These are phyloP conservation scores for Colletotrichum sidae DNA, from an alignment of 2,329 filamentous ascomycete species.

Conservation along the genomic window DNA sequence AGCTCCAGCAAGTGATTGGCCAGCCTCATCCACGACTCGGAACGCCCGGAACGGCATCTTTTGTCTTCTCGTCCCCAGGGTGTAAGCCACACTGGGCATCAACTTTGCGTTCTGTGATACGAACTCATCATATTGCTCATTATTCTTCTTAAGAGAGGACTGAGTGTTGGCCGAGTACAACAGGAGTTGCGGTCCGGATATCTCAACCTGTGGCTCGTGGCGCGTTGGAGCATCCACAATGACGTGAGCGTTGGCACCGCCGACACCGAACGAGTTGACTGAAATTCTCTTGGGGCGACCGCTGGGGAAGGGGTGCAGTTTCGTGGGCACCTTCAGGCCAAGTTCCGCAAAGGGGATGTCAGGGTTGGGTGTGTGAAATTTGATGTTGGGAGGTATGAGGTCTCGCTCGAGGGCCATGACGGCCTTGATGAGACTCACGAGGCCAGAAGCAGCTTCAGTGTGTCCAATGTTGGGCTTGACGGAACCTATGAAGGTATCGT, in stretches of 20 bases:
- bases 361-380: constrained; percentile 46
- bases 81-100: no score
- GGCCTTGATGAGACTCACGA: constrained; percentile 47
- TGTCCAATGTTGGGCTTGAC: constrained; percentile 50
- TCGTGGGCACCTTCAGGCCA: constrained; percentile 42
- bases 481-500: constrained; percentile 43
- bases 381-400: constrained; percentile 48
- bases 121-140: no score
- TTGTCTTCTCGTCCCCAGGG: no score
- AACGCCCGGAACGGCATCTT: constrained; percentile 26
- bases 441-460: constrained; percentile 47
- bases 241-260: constrained; percentile 34
- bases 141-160: constrained; percentile 19
- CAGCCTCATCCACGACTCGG: constrained; percentile 11
- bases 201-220: constrained; percentile 24
- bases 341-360: constrained; percentile 42
- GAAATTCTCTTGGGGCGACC: constrained; percentile 53
- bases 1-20: background rate
- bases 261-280: constrained; percentile 56
- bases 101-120: no score
- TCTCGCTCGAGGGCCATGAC: constrained; percentile 47
- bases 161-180: no score
- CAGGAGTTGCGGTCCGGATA: no score
- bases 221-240: constrained; percentile 31
- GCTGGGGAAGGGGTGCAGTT: constrained; percentile 42